phyloP scores from a whole-genome alignment of 257 asterid genomes.

The Ehretia macrophylla region DNA sequence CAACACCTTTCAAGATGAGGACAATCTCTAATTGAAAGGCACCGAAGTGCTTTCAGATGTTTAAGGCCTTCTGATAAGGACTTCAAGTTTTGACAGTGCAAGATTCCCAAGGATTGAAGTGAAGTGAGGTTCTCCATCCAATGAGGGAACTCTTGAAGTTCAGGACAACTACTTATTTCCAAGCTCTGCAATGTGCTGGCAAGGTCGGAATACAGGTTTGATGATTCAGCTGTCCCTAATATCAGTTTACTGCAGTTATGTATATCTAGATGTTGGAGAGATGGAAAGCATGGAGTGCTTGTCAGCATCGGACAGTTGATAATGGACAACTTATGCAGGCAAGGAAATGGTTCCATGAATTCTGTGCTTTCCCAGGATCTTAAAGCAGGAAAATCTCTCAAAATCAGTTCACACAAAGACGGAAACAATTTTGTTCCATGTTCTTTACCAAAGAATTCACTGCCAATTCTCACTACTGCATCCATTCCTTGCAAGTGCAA shows the following conservation, averaged over 20 bases:
- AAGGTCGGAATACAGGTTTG: conserved; percentile 14
- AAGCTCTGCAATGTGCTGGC: conserved; percentile 18
- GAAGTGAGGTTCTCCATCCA: conserved; percentile 19
- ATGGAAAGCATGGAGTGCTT: conserved; percentile 17
- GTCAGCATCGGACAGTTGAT: conserved; percentile 26
- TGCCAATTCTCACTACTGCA: conserved; percentile 8
- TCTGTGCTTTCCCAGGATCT: conserved; percentile 15
- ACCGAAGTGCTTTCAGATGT: conserved; percentile 18
- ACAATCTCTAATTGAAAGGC: conserved; percentile 27
- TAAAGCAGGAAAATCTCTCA: conserved; percentile 21
- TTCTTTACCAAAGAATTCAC: conserved; percentile 6
- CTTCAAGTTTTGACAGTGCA: conserved; percentile 12
- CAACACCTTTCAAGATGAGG: conserved; percentile 21
- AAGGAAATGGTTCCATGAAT: conserved; percentile 5
- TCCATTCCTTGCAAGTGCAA: conserved; percentile 21
- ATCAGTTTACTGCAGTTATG: conserved; percentile 18
- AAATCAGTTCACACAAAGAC: conserved; percentile 18
- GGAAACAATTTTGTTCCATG: conserved; percentile 7
- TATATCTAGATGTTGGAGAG: conserved; percentile 17
- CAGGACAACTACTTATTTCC: conserved; percentile 18
- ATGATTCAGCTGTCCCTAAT: conserved; percentile 10
- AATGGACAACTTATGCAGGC: conserved; percentile 18
- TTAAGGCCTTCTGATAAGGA: conserved; percentile 26
- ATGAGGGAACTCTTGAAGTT: conserved; percentile 19
- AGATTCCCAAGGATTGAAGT: conserved; percentile 24